phyloP scores from a whole-genome alignment of 768 basidiomycete genomes.

The Boletellus sp. region DNA sequence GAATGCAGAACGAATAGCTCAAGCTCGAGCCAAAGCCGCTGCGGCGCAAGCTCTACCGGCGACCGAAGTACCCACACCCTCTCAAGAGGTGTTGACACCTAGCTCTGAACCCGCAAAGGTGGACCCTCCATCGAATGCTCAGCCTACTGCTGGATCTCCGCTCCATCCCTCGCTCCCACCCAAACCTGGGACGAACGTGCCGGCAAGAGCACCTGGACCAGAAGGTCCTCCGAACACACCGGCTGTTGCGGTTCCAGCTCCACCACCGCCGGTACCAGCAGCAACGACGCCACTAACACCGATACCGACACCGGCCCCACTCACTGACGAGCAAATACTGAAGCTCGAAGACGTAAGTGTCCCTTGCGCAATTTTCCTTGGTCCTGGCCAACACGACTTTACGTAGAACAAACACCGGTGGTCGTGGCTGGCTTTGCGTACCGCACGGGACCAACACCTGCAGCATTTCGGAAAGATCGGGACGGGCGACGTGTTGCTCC shows the following conservation, averaged over 20 bases:
- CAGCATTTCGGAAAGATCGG: conserved; percentile 82
- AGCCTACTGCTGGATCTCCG: conserved; percentile 34
- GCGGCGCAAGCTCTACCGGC: conserved; percentile 17
- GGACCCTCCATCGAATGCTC: conserved; percentile 12
- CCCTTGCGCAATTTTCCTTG: not conserved
- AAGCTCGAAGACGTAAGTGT: conserved; percentile 59
- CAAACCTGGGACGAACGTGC: conserved; percentile 51
- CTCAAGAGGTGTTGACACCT: conserved; percentile 16
- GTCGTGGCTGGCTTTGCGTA: conserved; percentile 79
- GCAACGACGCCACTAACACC: conserved; percentile 13
- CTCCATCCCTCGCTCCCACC: conserved; percentile 71
- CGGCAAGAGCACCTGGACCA: conserved; percentile 30
- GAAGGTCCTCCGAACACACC: conserved; percentile 29
- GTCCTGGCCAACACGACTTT: conserved; percentile 7
- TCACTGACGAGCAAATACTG: conserved; percentile 47
- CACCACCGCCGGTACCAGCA: conserved; percentile 9
- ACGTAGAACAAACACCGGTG: conserved; percentile 69
- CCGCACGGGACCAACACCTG: conserved; percentile 67
- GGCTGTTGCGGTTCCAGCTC: conserved; percentile 2
- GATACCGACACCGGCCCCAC: conserved; percentile 24
- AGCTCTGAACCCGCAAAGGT: conserved; percentile 18
- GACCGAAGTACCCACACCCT: conserved; percentile 17
- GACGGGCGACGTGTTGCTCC: conserved; percentile 63
- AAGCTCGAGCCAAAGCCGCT: conserved; percentile 43
- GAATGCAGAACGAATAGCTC: conserved; percentile 36